phyloP scores from a whole-genome alignment of 2,329 filamentous ascomycete species.

The Ascochyta fabae region DNA sequence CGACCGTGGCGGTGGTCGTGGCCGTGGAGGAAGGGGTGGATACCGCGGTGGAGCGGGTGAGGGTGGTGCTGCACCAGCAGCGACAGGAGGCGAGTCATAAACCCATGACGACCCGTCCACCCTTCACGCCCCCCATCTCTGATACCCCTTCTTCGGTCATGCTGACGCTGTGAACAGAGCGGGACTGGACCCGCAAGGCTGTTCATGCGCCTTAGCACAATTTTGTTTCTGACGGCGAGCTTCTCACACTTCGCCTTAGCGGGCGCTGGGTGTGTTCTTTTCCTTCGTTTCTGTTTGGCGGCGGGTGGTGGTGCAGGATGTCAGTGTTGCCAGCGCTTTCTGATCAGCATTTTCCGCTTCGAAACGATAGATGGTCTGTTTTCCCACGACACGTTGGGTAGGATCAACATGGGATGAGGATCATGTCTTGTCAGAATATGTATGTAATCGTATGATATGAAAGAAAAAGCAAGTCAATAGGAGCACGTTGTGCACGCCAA shows the following conservation, averaged over 20 bases:
- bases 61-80: slow-evolving; percentile 42
- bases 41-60: slow-evolving; percentile 44
- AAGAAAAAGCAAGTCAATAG: background rate
- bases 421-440: slow-evolving; percentile 21
- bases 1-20: slow-evolving; percentile 51
- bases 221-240: slow-evolving; percentile 24
- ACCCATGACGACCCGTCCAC: slow-evolving; percentile 16
- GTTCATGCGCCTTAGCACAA: slow-evolving; percentile 4
- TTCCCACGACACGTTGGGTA: slow-evolving; percentile 1
- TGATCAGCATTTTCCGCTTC: slow-evolving; percentile 9
- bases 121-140: slow-evolving; percentile 27
- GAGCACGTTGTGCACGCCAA: too few species aligned
- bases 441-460: slow-evolving; percentile 26
- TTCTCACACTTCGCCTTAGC: slow-evolving; percentile 36
- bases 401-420: slow-evolving; percentile 14
- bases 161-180: slow-evolving; percentile 25
- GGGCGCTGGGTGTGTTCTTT: slow-evolving; percentile 36
- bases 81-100: slow-evolving; percentile 49
- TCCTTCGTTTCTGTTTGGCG: slow-evolving; percentile 18
- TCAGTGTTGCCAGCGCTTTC: slow-evolving; percentile 8
- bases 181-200: slow-evolving; percentile 2
- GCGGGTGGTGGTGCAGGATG: slow-evolving; percentile 1
- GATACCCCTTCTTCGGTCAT: slow-evolving; percentile 41
- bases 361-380: slow-evolving; percentile 14
- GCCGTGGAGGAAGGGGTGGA: slow-evolving; percentile 34